phyloP scores from a whole-genome alignment of 768 basidiomycete genomes.

The Auricularia heimuer region DNA sequence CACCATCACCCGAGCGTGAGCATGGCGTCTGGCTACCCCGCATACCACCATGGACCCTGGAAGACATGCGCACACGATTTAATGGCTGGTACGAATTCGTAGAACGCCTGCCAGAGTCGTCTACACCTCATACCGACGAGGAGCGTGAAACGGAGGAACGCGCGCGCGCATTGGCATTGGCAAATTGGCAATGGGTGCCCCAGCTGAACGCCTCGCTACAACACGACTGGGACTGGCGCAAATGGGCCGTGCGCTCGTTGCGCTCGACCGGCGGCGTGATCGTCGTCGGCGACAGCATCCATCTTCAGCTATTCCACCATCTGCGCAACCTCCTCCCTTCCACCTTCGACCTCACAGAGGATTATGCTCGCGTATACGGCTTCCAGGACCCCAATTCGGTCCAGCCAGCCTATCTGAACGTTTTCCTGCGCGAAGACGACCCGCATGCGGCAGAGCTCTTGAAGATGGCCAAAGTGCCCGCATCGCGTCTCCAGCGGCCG shows the following conservation, averaged over 20 bases:
- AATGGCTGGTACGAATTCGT: not conserved
- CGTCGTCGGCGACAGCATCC: constrained; percentile 1
- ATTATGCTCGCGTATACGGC: not conserved
- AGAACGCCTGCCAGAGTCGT: not conserved
- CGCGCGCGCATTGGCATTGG: not conserved
- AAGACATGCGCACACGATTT: not conserved
- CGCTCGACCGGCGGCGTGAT: not conserved
- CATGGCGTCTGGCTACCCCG: not conserved
- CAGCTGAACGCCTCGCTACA: not conserved
- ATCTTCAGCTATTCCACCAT: not conserved
- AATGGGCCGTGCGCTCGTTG: not conserved
- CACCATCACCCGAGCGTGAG: not conserved
- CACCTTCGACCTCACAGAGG: not conserved
- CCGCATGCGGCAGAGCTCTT: not conserved
- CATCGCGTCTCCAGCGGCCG: not conserved
- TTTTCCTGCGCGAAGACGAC: not conserved
- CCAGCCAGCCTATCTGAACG: not conserved
- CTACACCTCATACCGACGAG: not conserved
- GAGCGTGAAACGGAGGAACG: not conserved
- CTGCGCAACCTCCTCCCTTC: not conserved
- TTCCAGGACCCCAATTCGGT: not conserved
- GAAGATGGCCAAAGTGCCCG: not conserved
- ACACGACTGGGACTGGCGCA: not conserved
- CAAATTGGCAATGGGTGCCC: not conserved
- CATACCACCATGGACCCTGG: not conserved